Percentiles rank a stretch among this genome's conserved stretches.
Conservation (phyloP, 148 eudicot species). For the Dysphania ambrosioides region DNA sequence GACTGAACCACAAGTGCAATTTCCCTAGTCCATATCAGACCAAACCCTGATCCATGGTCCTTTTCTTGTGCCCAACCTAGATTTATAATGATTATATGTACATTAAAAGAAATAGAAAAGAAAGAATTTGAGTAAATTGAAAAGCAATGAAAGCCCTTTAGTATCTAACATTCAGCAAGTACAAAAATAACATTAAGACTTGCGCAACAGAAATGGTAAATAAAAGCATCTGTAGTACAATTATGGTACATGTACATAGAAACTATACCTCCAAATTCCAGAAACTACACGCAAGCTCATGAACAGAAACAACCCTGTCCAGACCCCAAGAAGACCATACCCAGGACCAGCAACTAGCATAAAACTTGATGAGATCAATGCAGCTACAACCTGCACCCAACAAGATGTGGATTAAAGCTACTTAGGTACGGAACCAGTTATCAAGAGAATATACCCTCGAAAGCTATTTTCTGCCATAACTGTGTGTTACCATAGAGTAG, state of each 20-base stretch:
- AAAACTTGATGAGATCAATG: conserved; percentile 57
- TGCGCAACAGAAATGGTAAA: neutral
- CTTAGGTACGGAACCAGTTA: neutral
- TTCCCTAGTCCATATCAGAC: conserved; percentile 42
- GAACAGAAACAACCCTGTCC: conserved; percentile 84
- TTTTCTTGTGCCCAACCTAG: conserved; percentile 55
- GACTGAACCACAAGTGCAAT: neutral
- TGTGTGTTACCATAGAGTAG: conserved; percentile 68
- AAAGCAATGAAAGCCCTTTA: neutral
- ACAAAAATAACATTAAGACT: neutral
- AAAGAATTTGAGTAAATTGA: neutral
- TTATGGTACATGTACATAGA: neutral
- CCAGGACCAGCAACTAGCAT: conserved; percentile 58
- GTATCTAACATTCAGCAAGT: neutral
- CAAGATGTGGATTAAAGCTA: conserved; percentile 4
- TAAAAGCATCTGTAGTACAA: neutral
- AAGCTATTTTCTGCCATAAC: neutral
- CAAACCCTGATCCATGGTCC: conserved; percentile 78
- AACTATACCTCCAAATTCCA: conserved; percentile 73
- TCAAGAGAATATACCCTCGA: neutral
- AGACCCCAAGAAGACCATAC: conserved; percentile 75
- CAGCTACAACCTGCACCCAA: conserved; percentile 56
- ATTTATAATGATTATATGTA: neutral
- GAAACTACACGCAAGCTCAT: conserved; percentile 87
- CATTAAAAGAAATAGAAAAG: neutral